Conservation (phyloP, 805 yeast species). For the Myxozyma nipponensis region DNA sequence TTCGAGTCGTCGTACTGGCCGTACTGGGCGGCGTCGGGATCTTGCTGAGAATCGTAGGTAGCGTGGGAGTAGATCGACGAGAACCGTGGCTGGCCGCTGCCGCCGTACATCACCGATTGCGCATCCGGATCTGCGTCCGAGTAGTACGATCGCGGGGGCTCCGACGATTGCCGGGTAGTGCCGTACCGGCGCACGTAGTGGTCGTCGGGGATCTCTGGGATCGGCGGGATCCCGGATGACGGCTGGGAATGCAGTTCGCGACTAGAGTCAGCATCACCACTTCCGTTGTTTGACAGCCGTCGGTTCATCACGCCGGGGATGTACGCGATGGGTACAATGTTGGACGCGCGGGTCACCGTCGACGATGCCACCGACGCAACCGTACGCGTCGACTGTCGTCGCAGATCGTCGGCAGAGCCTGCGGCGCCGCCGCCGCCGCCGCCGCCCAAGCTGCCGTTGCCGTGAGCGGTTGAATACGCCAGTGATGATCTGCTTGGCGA, state of each 20-base stretch:
- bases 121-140: background rate
- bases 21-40: background rate
- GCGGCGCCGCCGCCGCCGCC: slow-evolving; percentile 29
- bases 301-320: slow-evolving; percentile 75
- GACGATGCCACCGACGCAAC: slow-evolving; percentile 51
- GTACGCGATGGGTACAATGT: slow-evolving; percentile 85
- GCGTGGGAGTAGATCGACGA: slow-evolving; percentile 23
- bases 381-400: slow-evolving; percentile 32
- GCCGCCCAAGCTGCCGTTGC: slow-evolving; percentile 6
- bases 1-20: background rate
- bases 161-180: background rate
- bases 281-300: slow-evolving; percentile 18
- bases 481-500: slow-evolving; percentile 4
- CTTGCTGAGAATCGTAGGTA: slow-evolving; percentile 21
- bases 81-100: slow-evolving; percentile 1
- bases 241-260: too few species aligned
- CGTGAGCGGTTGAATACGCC: slow-evolving; percentile 36
- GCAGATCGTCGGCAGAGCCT: slow-evolving; percentile 16
- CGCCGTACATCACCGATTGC: background rate
- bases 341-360: slow-evolving; percentile 73
- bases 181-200: background rate
- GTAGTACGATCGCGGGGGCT: background rate
- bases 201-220: slow-evolving; percentile 29
- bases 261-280: background rate
- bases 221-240: slow-evolving; percentile 25